A percentile compares a stretch with the other conserved stretches of the same genome.
These are phyloP conservation scores for Hypomontagnella monticulosa DNA, from an alignment of 495 filamentous ascomycete genomes.

Conservation along the genomic window DNA sequence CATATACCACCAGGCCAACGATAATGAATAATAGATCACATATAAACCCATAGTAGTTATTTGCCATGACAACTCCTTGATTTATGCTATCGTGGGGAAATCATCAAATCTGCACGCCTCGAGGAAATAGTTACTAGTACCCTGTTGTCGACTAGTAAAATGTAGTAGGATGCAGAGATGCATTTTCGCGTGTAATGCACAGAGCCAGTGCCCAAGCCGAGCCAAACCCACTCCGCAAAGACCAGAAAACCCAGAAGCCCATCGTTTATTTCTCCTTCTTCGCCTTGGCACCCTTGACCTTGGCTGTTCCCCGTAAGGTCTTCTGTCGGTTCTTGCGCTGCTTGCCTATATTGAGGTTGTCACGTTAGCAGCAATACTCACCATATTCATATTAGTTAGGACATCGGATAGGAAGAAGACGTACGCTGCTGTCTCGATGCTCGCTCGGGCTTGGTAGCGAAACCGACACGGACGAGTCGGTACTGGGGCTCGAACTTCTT, in stretches of 20 bases:
- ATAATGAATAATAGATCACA: constrained; percentile 8
- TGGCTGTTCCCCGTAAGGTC: constrained; percentile 96
- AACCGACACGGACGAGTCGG: constrained; percentile 91
- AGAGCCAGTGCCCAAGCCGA: constrained; percentile 41
- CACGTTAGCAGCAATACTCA: constrained; percentile 46
- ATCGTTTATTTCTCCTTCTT: constrained; percentile 66
- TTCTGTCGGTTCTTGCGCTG: constrained; percentile 99
- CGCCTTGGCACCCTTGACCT: constrained; percentile 85
- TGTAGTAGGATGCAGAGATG: constrained; percentile 39
- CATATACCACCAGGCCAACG: background rate
- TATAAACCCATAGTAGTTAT: constrained; percentile 11
- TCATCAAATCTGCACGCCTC: constrained; percentile 41
- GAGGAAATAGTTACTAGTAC: constrained; percentile 30
- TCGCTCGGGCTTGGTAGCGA: constrained; percentile 93
- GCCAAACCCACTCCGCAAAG: constrained; percentile 39
- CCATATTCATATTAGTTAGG: too few species aligned
- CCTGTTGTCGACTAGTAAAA: constrained; percentile 30
- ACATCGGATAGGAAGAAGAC: too few species aligned
- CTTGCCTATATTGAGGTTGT: constrained; percentile 76
- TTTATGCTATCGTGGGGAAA: constrained; percentile 44
- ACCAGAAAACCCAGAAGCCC: constrained; percentile 42
- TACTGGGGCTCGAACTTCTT: constrained; percentile 99
- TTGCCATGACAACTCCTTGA: constrained; percentile 42
- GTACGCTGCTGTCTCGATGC: constrained; percentile 97
- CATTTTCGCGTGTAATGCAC: constrained; percentile 40